Evolutionary conservation across 1,139 yeast genomes (phyloP).

Genomic region (Blastobotrys capitulatus): DNA sequence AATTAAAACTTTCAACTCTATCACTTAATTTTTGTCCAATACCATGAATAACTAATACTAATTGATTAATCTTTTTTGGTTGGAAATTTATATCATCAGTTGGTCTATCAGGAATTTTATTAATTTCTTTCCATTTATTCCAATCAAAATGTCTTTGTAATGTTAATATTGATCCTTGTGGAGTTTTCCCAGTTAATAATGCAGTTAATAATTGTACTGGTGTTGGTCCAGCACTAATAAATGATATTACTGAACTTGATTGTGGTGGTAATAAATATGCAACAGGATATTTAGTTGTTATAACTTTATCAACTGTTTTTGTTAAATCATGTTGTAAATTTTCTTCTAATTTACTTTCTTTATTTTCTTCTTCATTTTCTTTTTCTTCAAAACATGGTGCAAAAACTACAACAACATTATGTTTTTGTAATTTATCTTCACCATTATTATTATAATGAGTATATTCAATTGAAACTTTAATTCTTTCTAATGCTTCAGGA

Average conservation of each 20-base stretch:
- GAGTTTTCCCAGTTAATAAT: constrained; percentile 26
- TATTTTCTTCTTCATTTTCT: not conserved
- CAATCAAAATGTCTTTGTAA: constrained; percentile 29
- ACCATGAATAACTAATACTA: constrained; percentile 85
- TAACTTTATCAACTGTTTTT: constrained; percentile 7
- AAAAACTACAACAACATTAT: constrained; percentile 27
- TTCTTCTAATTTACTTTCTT: not conserved
- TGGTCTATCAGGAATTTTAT: constrained; percentile 28
- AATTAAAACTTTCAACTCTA: constrained; percentile 74
- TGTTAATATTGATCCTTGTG: constrained; percentile 27
- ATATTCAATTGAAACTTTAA: constrained; percentile 25
- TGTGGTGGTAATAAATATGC: constrained; percentile 23
- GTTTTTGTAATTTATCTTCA: constrained; percentile 14
- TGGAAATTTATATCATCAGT: constrained; percentile 26
- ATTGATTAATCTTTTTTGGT: constrained; percentile 40
- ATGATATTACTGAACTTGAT: constrained; percentile 19
- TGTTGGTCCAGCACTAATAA: constrained; percentile 20
- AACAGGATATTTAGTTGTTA: constrained; percentile 17
- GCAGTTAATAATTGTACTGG: constrained; percentile 22
- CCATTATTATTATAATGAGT: constrained; percentile 13
- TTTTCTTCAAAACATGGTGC: constrained; percentile 21
- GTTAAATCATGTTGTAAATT: not conserved
- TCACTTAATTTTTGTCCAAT: constrained; percentile 87
- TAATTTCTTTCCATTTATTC: constrained; percentile 27
- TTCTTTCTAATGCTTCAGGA: constrained; percentile 31